A percentile compares a stretch with the other conserved stretches of the same genome.
Evolutionary conservation across 2,329 filamentous ascomycete species (phyloP).

Genomic region (Cladorrhinum sp.): DNA sequence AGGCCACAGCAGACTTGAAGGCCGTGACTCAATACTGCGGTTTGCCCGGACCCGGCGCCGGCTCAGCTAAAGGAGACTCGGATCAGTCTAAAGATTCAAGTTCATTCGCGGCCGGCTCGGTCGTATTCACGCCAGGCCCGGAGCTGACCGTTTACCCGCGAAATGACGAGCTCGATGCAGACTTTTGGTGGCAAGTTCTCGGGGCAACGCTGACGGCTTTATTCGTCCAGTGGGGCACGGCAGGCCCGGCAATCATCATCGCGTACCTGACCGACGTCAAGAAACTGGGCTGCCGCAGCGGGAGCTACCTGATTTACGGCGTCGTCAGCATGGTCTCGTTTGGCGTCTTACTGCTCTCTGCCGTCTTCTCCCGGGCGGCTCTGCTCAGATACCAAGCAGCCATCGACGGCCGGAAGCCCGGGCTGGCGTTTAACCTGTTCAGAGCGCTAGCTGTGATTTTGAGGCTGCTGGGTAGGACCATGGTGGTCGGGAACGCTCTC

Average conservation of each 20-base stretch:
- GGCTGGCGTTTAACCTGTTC: not conserved
- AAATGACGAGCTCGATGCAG: not conserved
- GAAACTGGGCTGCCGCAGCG: slow-evolving; percentile 9
- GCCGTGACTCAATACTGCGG: not conserved
- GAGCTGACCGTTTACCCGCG: not conserved
- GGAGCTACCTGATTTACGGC: slow-evolving; percentile 13
- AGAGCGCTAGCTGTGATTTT: not conserved
- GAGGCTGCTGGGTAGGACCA: not conserved
- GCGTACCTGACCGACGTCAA: slow-evolving; percentile 12
- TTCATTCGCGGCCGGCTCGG: no score
- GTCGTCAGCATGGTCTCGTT: slow-evolving; percentile 4
- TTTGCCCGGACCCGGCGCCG: not conserved
- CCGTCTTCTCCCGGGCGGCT: not conserved
- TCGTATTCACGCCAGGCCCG: not conserved
- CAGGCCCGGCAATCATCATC: slow-evolving; percentile 12
- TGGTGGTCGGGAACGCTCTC: not conserved
- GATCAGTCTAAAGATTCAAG: no score
- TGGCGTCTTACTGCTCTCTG: not conserved
- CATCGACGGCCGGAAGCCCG: not conserved
- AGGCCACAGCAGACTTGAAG: not conserved
- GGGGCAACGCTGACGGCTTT: not conserved
- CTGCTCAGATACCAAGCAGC: not conserved
- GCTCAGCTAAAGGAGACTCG: not conserved
- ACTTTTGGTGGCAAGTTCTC: not conserved
- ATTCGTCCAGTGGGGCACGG: slow-evolving; percentile 13